Evolutionary conservation across 2,329 filamentous ascomycete species (phyloP).

Genomic region (Stylonectria norvegica): DNA sequence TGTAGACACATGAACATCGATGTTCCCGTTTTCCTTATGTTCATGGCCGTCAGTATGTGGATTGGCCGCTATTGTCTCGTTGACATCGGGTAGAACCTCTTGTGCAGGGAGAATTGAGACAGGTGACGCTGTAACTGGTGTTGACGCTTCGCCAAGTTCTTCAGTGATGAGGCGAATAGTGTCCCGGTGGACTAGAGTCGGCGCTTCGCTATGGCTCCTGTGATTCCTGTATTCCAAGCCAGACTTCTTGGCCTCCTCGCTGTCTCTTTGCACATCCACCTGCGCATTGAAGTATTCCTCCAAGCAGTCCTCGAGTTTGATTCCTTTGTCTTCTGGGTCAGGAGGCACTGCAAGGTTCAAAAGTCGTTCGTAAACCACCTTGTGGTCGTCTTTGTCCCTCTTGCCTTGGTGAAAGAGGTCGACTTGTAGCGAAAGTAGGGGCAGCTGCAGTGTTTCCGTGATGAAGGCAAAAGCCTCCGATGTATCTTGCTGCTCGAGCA

Average conservation of each 20-base stretch:
- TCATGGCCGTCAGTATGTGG: conserved; percentile 6
- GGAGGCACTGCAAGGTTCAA: conserved; percentile 87
- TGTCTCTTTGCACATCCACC: conserved; percentile 81
- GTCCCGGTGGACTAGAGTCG: conserved; percentile 27
- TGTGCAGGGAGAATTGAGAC: conserved; percentile 26
- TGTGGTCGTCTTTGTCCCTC: conserved; percentile 84
- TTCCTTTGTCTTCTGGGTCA: conserved; percentile 63
- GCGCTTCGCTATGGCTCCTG: conserved; percentile 18
- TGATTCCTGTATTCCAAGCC: conserved; percentile 25
- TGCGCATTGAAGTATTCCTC: conserved; percentile 94
- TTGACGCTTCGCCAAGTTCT: conserved; percentile 32
- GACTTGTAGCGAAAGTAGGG: conserved; percentile 85
- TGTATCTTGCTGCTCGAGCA: conserved; percentile 84
- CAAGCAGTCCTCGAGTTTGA: conserved; percentile 86
- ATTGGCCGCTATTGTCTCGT: conserved; percentile 4
- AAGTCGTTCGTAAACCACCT: conserved; percentile 86
- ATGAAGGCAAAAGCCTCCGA: conserved; percentile 96
- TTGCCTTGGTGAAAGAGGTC: conserved; percentile 92
- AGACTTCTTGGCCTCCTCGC: conserved; percentile 50
- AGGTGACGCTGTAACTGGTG: conserved; percentile 33
- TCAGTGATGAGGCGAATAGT: conserved; percentile 34
- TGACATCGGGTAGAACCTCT: conserved; percentile 17
- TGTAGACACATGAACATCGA: background rate
- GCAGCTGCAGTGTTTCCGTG: conserved; percentile 82
- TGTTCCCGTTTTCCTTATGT: background rate